A percentile compares a stretch with the other conserved stretches of the same genome.
Evolutionary conservation across 1,284 basidiomycete genomes (phyloP).

Genomic region (Phylloboletellus chloephorus): DNA sequence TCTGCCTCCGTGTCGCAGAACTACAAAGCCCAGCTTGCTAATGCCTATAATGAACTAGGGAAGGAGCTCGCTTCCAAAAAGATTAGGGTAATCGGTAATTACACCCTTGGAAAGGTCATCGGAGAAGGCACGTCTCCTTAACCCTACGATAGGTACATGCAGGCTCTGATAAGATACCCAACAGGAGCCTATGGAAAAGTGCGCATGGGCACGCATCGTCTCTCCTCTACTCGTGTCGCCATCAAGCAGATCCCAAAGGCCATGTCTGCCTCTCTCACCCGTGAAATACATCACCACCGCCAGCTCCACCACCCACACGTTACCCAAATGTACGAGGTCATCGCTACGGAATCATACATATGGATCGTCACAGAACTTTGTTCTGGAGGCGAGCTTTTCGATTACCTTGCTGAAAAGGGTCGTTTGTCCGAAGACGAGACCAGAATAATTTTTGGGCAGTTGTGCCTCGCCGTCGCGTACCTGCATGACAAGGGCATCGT

Average conservation of each 20-base stretch:
- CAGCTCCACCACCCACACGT: slow-evolving; percentile 93
- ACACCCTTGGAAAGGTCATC: slow-evolving; percentile 91
- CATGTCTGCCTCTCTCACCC: slow-evolving; percentile 83
- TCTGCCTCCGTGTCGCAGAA: slow-evolving; percentile 67
- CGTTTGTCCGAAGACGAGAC: slow-evolving; percentile 80
- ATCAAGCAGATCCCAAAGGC: slow-evolving; percentile 98
- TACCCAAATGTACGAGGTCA: slow-evolving; percentile 95
- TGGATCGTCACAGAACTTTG: slow-evolving; percentile 98
- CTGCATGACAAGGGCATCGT: slow-evolving; percentile 89
- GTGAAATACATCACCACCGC: slow-evolving; percentile 98
- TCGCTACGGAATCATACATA: slow-evolving; percentile 91
- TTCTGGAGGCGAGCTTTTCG: slow-evolving; percentile 93
- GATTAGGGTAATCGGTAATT: slow-evolving; percentile 90
- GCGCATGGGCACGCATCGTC: slow-evolving; percentile 85
- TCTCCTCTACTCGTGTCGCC: slow-evolving; percentile 85
- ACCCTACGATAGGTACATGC: slow-evolving; percentile 12
- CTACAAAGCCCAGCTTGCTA: slow-evolving; percentile 81
- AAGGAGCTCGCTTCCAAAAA: slow-evolving; percentile 88
- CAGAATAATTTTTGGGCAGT: slow-evolving; percentile 83
- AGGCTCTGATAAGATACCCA: slow-evolving; percentile 27
- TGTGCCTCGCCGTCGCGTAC: slow-evolving; percentile 93
- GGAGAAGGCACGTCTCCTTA: slow-evolving; percentile 74
- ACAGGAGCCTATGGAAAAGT: slow-evolving; percentile 91
- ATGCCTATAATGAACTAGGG: slow-evolving; percentile 94
- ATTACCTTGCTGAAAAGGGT: slow-evolving; percentile 94